These are phyloP conservation scores for Helicostylum pulchrum DNA, from an alignment of 192 early-diverging fungal genomes.

Conservation along the genomic window DNA sequence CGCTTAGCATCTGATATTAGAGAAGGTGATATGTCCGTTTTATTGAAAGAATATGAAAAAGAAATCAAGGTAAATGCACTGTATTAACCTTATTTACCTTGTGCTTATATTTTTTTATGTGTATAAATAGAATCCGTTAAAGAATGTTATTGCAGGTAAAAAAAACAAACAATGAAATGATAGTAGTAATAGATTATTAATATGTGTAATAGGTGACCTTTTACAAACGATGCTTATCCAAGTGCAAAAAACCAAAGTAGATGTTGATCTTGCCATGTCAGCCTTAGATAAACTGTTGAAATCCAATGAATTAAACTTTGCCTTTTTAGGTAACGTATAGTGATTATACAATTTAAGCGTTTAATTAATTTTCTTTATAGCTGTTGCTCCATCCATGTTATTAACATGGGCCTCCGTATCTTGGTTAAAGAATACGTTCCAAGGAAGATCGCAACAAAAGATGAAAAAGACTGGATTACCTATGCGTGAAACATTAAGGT, in stretches of 20 bases:
- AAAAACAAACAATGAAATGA: not conserved
- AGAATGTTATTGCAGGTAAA: constrained; percentile 40
- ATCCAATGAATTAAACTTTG: constrained; percentile 95
- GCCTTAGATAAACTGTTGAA: constrained; percentile 90
- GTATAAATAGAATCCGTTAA: constrained; percentile 40
- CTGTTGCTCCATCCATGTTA: constrained; percentile 43
- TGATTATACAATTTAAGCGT: too few species aligned
- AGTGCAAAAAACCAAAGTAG: constrained; percentile 94
- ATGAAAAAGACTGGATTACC: constrained; percentile 22
- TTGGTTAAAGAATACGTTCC: constrained; percentile 19
- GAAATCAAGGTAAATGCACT: constrained; percentile 58
- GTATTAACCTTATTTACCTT: not conserved
- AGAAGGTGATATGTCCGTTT: constrained; percentile 76
- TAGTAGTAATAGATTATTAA: not conserved
- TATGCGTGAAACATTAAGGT: constrained; percentile 30
- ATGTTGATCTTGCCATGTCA: constrained; percentile 86
- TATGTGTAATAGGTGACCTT: constrained; percentile 51
- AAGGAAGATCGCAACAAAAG: constrained; percentile 16
- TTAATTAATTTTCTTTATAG: constrained; percentile 14
- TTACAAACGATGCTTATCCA: constrained; percentile 74
- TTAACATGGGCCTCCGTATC: constrained; percentile 28
- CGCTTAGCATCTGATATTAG: constrained; percentile 55
- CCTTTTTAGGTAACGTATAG: constrained; percentile 61
- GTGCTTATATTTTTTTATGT: not conserved
- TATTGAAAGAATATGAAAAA: constrained; percentile 75